These are phyloP conservation scores for Myxozyma nipponensis DNA, from an alignment of 805 yeast genomes.

Conservation along the genomic window DNA sequence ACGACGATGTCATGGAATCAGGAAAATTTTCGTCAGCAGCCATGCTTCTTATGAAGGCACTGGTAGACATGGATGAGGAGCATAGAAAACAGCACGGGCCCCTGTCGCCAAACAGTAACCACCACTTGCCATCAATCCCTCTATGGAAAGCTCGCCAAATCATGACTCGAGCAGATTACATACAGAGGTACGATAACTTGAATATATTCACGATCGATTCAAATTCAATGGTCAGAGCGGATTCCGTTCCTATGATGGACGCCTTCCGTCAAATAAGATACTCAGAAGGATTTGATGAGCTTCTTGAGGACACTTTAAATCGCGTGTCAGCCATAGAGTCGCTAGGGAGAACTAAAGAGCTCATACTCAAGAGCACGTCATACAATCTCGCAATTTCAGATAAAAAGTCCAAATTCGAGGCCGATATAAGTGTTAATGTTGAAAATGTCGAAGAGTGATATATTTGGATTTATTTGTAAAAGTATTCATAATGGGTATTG, in stretches of 20 bases:
- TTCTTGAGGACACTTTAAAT: constrained; percentile 60
- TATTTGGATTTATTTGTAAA: too few species aligned
- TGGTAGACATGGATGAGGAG: constrained; percentile 62
- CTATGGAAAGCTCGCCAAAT: constrained; percentile 80
- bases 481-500: too few species aligned
- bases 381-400: neutral
- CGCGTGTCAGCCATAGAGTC: constrained; percentile 74
- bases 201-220: constrained; percentile 79
- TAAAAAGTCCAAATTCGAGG: neutral
- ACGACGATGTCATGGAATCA: constrained; percentile 70
- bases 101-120: constrained; percentile 30
- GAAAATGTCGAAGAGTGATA: neutral
- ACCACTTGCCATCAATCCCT: constrained; percentile 64
- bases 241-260: constrained; percentile 84
- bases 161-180: constrained; percentile 81
- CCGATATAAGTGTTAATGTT: neutral
- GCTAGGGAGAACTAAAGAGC: constrained; percentile 70
- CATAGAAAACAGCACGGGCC: constrained; percentile 28
- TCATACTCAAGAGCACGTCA: constrained; percentile 57
- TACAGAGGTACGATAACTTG: constrained; percentile 67
- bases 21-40: constrained; percentile 76
- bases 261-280: constrained; percentile 75
- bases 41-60: constrained; percentile 65
- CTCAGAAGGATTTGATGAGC: constrained; percentile 65
- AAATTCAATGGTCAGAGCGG: constrained; percentile 66